Base-by-base conservation (phyloP, 2,329 filamentous ascomycete species). In the Westerdykella aurantiaca region DNA sequence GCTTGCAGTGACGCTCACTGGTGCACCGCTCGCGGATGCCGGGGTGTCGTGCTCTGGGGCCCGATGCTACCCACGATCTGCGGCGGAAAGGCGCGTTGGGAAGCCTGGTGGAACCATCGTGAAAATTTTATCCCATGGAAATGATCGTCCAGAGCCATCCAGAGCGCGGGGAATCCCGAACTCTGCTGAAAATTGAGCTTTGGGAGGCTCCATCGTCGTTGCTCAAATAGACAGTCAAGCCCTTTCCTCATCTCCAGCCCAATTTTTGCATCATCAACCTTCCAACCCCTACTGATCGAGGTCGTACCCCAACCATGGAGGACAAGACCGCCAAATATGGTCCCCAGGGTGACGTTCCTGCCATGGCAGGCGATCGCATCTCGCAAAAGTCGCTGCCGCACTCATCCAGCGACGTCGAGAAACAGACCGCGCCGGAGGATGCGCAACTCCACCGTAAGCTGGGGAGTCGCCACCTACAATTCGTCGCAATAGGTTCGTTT, bases 401-500 rank as follows among this genome's bases (percentile, higher is more conserved):
- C 39, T 61, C 61, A 37, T 49, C 52, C 17, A 60, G 50, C 43
- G 66, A 69, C 48, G 37, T 63, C 9, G 66, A 69, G 55, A 68
- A 68, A 55, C 63, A 66, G 51, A 44, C 43, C 25, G 43, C 56
- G 5, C 47, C 53, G 6, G 47, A 49, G 33, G 45, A 52, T 9
- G 53, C 57, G 17, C 48, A 63, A 42, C 54, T 69, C 17, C 58
- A 68, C 41, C 57, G 66, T 43, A 66, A 65, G 44, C 52, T 69
- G 31, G 64, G 61, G 22, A 60, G 55, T 43, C 57, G 65, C 33
- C 66, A 69, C 48, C 48, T 69, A 39, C 65, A 68, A 41, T 66
- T 69, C 43, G 64, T 69, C 34, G 66, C 66, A 7, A 67, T 69
- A 46, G 66, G 66, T 65, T 48, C 18, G 57, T 49, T 35, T 18